These are phyloP conservation scores for Diutina ranongensis DNA, from an alignment of 1,139 yeast species.

Conservation along the genomic window DNA sequence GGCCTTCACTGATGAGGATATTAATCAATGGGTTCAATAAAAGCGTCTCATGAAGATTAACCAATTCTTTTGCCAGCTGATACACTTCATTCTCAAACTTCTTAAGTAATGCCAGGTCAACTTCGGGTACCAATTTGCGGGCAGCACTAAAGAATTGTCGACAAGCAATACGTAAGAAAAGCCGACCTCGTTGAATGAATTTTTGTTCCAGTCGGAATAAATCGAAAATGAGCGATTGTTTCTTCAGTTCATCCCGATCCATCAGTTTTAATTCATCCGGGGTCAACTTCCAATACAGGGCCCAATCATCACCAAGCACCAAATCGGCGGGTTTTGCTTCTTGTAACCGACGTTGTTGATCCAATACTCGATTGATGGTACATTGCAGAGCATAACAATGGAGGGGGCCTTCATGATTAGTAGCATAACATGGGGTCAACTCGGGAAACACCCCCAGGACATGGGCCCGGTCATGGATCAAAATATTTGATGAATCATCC, in stretches of 20 bases:
- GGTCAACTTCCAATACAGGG: slow-evolving; percentile 59
- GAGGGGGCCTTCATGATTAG: slow-evolving; percentile 7
- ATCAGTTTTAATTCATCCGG: slow-evolving; percentile 44
- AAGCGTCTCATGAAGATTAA: slow-evolving; percentile 43
- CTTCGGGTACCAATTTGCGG: slow-evolving; percentile 29
- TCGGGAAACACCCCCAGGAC: slow-evolving; percentile 2
- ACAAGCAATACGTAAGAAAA: slow-evolving; percentile 42
- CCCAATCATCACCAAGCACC: slow-evolving; percentile 51
- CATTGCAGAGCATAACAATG: slow-evolving; percentile 31
- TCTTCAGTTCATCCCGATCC: slow-evolving; percentile 44
- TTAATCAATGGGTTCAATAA: slow-evolving; percentile 42
- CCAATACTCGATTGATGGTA: slow-evolving; percentile 24
- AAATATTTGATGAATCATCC: background rate
- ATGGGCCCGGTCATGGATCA: background rate
- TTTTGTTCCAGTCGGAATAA: slow-evolving; percentile 63
- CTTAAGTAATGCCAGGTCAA: slow-evolving; percentile 20
- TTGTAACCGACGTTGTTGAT: slow-evolving; percentile 24
- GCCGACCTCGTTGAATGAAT: slow-evolving; percentile 58
- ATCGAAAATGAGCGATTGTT: slow-evolving; percentile 73
- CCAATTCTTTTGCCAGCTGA: slow-evolving; percentile 48
- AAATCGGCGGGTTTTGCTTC: slow-evolving; percentile 27
- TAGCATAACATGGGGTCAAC: slow-evolving; percentile 1
- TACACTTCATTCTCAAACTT: slow-evolving; percentile 53
- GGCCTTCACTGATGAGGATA: slow-evolving; percentile 43
- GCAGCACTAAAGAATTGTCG: slow-evolving; percentile 37